Base-by-base conservation (phyloP, 208 protist genomes). In the Leptomonas pyrrhocoris region DNA sequence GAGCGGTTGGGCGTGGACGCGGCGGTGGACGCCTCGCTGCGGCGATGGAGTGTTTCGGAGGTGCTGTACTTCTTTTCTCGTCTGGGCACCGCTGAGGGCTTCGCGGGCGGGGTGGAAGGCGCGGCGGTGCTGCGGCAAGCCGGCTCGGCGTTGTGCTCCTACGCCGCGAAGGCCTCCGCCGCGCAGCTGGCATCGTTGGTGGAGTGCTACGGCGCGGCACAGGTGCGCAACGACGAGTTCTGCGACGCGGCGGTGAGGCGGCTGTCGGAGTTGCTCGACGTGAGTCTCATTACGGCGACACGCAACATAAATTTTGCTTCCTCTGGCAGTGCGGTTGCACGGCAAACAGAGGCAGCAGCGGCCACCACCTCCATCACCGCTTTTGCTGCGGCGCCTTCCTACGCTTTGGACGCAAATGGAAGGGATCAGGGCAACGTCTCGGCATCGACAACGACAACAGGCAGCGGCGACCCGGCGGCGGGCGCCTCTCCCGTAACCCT, bases 211-310 rank as follows among this genome's bases (percentile, higher is more conserved):
- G 90, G 88, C 1, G 58, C 45, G 27, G 79, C 86, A 2, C 77
- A 77, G 27, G 88, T 96, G 40, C 85, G 90, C 2, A 84, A 90
- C 53, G 88, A 96, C 53, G 73, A 75, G 9, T 89, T 96, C 48
- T 93, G 88, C 74, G 77, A 81, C 18, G 80, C 78, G 2, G 77
- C 88, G 27, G 64, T 80, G 15, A 66, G 27, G 43, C 79, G 90
- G 0, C 25, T 86, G 36, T 60, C 74, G 49, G 51, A 71, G 34
- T 59, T 95, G 45, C 58, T 83, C 7, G 36, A 59, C 5, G 38
- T 62, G 13, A 68, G 53, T n/a, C 16, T 66, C 7, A 27, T 50
- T 13, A 27, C 62, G 16, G 30, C 56, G 1, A 38, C 56, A n/a
- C 68, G 57, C 6, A 36, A 55, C 28, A 23, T 49, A 2, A 19